A percentile compares a stretch with the other conserved stretches of the same genome.
phyloP scores from a whole-genome alignment of 2,329 filamentous ascomycete genomes.

The Ampelomyces quisqualis region DNA sequence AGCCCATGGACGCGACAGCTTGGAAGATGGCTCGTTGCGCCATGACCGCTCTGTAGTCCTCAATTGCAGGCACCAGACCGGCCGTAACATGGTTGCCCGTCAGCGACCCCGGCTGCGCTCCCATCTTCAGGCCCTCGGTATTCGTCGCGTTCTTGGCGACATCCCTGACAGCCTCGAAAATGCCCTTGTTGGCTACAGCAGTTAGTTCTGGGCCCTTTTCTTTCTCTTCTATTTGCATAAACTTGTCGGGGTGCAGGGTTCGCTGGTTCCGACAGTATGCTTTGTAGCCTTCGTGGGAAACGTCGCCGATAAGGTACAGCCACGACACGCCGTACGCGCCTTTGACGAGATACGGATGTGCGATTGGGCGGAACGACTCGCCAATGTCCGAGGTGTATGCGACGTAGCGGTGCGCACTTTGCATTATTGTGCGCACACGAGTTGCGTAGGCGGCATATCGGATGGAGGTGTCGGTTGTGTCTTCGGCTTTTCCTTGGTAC shows the following conservation, averaged over 20 bases:
- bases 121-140: slow-evolving; percentile 25
- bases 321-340: slow-evolving; percentile 88
- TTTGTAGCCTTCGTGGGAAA: slow-evolving; percentile 91
- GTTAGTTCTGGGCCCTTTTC: slow-evolving; percentile 9
- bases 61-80: slow-evolving; percentile 66
- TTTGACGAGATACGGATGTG: slow-evolving; percentile 78
- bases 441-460: slow-evolving; percentile 93
- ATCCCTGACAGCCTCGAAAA: slow-evolving; percentile 23
- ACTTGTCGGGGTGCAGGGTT: slow-evolving; percentile 65
- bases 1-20: slow-evolving; percentile 84
- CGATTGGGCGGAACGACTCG: slow-evolving; percentile 91
- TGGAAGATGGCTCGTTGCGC: slow-evolving; percentile 89
- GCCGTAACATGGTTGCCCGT: slow-evolving; percentile 32
- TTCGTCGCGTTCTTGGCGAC: slow-evolving; percentile 25
- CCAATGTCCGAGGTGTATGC: slow-evolving; percentile 97
- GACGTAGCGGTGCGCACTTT: slow-evolving; percentile 91
- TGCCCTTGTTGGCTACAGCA: slow-evolving; percentile 35
- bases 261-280: slow-evolving; percentile 85
- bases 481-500: slow-evolving; percentile 71
- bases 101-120: slow-evolving; percentile 17
- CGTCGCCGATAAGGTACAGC: slow-evolving; percentile 89
- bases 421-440: slow-evolving; percentile 80
- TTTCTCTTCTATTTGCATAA: slow-evolving; percentile 10
- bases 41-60: slow-evolving; percentile 91
- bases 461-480: slow-evolving; percentile 80